Percentiles rank a stretch among this genome's conserved stretches.
These are phyloP conservation scores for Raffaelea ambrosiae DNA, from an alignment of 2,329 filamentous ascomycete genomes.

Conservation along the genomic window DNA sequence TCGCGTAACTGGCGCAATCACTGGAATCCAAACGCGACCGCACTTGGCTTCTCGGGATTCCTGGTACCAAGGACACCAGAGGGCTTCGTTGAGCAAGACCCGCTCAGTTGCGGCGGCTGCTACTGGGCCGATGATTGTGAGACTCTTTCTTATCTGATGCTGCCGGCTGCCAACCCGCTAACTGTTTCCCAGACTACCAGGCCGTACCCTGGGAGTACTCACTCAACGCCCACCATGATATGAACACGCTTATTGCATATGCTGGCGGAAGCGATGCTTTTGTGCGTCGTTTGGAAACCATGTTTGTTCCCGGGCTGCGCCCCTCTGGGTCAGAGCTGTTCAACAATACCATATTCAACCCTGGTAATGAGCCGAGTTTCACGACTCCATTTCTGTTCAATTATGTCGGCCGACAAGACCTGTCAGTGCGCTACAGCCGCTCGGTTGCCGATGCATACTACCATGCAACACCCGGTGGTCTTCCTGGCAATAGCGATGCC, in stretches of 20 bases:
- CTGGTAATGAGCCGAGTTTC: slow-evolving; percentile 59
- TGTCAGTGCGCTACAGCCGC: slow-evolving; percentile 50
- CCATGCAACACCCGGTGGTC: slow-evolving; percentile 40
- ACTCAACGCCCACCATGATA: slow-evolving; percentile 61
- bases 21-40: slow-evolving; percentile 52
- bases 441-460: slow-evolving; percentile 53
- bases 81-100: slow-evolving; percentile 34
- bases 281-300: slow-evolving; percentile 47
- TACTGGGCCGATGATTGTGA: slow-evolving; percentile 48
- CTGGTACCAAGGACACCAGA: slow-evolving; percentile 49
- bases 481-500: slow-evolving; percentile 64
- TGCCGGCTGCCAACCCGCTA: background rate
- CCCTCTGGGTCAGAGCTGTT: slow-evolving; percentile 30
- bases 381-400: slow-evolving; percentile 62
- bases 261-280: slow-evolving; percentile 42
- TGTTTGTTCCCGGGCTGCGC: slow-evolving; percentile 45
- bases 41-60: slow-evolving; percentile 56
- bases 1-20: slow-evolving; percentile 65
- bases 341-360: slow-evolving; percentile 33
- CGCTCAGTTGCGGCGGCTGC: slow-evolving; percentile 51
- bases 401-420: slow-evolving; percentile 54
- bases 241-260: slow-evolving; percentile 42
- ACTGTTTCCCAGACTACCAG: slow-evolving; percentile 36
- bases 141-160: background rate
- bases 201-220: slow-evolving; percentile 57